Evolutionary conservation across 352 stramenopile genomes (phyloP).

Genomic region (Phytophthora sansomeana): DNA sequence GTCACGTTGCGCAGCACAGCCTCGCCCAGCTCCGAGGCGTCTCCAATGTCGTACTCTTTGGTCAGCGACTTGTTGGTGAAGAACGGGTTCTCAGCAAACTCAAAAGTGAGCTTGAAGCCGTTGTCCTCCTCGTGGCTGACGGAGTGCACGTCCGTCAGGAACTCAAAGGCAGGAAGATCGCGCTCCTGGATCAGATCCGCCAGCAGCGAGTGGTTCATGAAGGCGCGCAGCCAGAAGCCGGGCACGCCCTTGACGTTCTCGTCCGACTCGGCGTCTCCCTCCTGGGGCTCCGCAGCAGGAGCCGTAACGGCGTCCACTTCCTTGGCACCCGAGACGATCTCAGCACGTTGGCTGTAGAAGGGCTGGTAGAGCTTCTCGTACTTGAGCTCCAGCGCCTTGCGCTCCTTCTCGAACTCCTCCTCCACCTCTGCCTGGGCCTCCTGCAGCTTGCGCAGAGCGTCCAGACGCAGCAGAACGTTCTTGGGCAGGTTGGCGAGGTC

Average conservation of each 20-base stretch:
- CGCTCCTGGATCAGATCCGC: constrained; percentile 84
- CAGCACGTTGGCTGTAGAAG: constrained; percentile 76
- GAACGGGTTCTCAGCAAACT: constrained; percentile 82
- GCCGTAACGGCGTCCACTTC: constrained; percentile 72
- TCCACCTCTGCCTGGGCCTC: constrained; percentile 80
- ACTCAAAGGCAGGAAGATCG: constrained; percentile 82
- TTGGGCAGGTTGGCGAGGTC: constrained; percentile 68
- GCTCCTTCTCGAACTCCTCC: constrained; percentile 88
- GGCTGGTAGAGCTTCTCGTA: constrained; percentile 91
- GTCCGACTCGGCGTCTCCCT: constrained; percentile 44
- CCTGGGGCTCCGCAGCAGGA: constrained; percentile 51
- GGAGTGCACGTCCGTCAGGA: constrained; percentile 77
- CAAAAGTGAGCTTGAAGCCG: constrained; percentile 88
- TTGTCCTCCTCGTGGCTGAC: constrained; percentile 84
- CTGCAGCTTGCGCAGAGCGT: constrained; percentile 76
- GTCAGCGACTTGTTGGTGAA: constrained; percentile 81
- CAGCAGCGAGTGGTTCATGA: constrained; percentile 87
- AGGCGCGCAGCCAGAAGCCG: constrained; percentile 86
- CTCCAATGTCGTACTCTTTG: constrained; percentile 90
- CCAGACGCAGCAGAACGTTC: constrained; percentile 78
- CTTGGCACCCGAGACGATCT: constrained; percentile 82
- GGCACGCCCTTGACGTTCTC: constrained; percentile 79
- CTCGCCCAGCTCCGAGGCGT: constrained; percentile 82
- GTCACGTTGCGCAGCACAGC: constrained; percentile 81
- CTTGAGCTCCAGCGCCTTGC: constrained; percentile 84